Base-by-base conservation (phyloP, 495 filamentous ascomycete species). In the Penicillium ochrochloron region DNA sequence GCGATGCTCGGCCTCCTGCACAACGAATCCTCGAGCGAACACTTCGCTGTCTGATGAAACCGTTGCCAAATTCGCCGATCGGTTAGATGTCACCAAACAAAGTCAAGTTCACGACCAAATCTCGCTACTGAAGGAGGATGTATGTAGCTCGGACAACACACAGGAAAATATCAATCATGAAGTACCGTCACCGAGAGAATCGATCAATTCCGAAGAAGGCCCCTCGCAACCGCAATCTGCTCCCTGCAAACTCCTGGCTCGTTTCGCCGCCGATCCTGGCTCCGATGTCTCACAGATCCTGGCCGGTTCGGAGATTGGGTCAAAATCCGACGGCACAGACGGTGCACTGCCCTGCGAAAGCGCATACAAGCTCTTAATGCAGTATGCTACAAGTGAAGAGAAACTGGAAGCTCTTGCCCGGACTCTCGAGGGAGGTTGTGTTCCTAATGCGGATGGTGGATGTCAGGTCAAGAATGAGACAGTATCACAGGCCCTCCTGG, bases 371-470 rank as follows among this genome's bases (percentile, higher is more conserved):
- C 25, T 53, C 2, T 14, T 53, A 3, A 53, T 53, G 50, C 50
- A 17, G 50, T 53, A 53, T n/a, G 50, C 50, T 11, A 53, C 50
- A 25, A 53, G 50, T n/a, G 50, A 53, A 15, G 50, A 53, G 50
- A 53, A 53, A 53, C 23, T 53, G 3, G 50, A 53, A 10, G 50
- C 50, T 33, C 50, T 53, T 3, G 50, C 50, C 15, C 25, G 50
- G 25, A 15, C 50, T 29, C 50, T 53, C 15, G 50, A 53, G 25
- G 11, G 11, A 9, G 50, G 50, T 15, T 53, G 50, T 21, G 50
- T 53, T 9, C 50, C 50, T 15, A 31, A 53, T 5, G 0, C 50
- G 2, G 11, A 21, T 7, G 50, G 50, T n/a, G 50, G 50, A 31
- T 53, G 50, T 53, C 27, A 53, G 29, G 50, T 53, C 15, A 27